Percentiles rank a stretch among this genome's conserved stretches.
Evolutionary conservation across 2,329 filamentous ascomycete genomes (phyloP).

Genomic region (Eutypa lata): DNA sequence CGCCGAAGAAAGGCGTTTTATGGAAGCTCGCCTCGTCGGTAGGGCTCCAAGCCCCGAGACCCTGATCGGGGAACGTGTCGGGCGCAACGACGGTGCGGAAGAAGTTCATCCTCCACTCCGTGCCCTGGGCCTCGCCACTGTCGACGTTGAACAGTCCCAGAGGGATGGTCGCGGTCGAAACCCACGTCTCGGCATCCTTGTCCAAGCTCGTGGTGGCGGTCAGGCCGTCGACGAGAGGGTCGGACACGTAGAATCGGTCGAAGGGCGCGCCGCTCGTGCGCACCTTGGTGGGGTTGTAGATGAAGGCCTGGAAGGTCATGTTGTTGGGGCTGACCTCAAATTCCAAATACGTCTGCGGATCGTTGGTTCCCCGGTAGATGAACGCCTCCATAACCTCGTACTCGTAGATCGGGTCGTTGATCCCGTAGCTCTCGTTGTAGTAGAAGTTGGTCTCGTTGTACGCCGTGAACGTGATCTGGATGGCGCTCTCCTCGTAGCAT

Average conservation of each 20-base stretch:
- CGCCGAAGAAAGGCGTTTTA: conserved; percentile 41
- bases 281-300: conserved; percentile 48
- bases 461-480: conserved; percentile 43
- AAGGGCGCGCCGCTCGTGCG: conserved; percentile 38
- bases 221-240: conserved; percentile 40
- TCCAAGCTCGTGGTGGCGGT: conserved; percentile 37
- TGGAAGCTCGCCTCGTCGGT: conserved; percentile 46
- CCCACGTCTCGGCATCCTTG: conserved; percentile 34
- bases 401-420: conserved; percentile 44
- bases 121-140: conserved; percentile 37
- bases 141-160: conserved; percentile 50
- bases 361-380: conserved; percentile 40
- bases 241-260: conserved; percentile 39
- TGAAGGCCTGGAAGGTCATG: conserved; percentile 47
- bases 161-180: conserved; percentile 39
- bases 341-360: conserved; percentile 48
- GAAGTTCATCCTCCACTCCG: conserved; percentile 51
- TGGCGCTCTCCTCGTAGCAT: conserved; percentile 40
- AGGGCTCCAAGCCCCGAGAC: conserved; percentile 43
- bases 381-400: conserved; percentile 53
- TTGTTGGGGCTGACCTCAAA: conserved; percentile 51
- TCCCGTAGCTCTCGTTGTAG: conserved; percentile 39
- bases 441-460: conserved; percentile 44
- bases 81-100: conserved; percentile 44
- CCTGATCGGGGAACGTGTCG: conserved; percentile 40